These are phyloP conservation scores for Tolypocladium nubicola DNA, from an alignment of 2,329 filamentous ascomycete species.

Conservation along the genomic window DNA sequence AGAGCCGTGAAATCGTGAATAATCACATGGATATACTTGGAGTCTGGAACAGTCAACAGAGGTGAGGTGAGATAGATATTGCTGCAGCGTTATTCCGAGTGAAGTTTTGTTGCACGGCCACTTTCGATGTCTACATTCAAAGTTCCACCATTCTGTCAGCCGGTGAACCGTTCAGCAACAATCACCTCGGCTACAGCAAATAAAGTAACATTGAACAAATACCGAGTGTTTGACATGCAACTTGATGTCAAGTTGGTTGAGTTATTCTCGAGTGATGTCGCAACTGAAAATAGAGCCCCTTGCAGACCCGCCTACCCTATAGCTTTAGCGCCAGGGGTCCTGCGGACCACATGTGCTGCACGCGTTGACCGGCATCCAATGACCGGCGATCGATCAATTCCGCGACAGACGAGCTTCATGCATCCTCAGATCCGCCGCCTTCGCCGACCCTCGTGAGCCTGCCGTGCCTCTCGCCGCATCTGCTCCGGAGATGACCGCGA, in stretches of 20 bases:
- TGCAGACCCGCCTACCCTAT: neutral
- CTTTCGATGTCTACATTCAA: too few relatives aligned
- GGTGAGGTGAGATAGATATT: too few relatives aligned
- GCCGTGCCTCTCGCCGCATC: neutral
- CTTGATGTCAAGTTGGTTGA: neutral
- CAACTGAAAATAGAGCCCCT: neutral
- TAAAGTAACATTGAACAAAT: too few relatives aligned
- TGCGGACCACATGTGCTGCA: neutral
- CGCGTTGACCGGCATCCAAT: neutral
- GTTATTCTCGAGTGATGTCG: neutral
- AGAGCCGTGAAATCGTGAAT: too few relatives aligned
- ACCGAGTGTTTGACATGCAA: neutral
- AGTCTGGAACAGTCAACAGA: too few relatives aligned
- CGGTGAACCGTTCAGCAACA: too few relatives aligned
- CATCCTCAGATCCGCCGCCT: neutral
- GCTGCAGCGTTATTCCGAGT: too few relatives aligned
- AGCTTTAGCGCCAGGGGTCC: neutral
- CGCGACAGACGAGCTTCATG: neutral
- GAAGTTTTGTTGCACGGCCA: too few relatives aligned
- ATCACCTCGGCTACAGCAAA: too few relatives aligned
- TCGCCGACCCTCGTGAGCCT: neutral
- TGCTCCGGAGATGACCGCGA: conserved; percentile 27
- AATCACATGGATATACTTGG: too few relatives aligned
- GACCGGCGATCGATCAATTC: neutral
- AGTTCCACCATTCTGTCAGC: too few relatives aligned